These are phyloP conservation scores for Pythium coloratum DNA, from an alignment of 352 stramenopile genomes.

Conservation along the genomic window DNA sequence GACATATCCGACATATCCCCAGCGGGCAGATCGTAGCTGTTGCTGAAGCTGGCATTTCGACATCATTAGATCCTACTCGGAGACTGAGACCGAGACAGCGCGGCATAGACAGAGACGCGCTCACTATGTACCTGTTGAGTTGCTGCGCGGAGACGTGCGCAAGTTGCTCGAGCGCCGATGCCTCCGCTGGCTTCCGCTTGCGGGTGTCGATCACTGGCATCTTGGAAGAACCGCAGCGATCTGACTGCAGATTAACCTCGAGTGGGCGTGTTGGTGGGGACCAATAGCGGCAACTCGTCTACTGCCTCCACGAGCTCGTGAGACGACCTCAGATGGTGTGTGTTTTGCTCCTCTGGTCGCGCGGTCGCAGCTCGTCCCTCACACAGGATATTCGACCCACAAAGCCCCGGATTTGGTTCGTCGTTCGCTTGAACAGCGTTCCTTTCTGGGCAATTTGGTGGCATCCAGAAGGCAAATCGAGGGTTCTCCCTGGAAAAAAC, in stretches of 20 bases:
- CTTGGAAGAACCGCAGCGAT: background rate
- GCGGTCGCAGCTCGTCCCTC: background rate
- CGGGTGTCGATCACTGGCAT: conserved; percentile 31
- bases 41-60: background rate
- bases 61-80: background rate
- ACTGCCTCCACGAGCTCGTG: background rate
- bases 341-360: background rate
- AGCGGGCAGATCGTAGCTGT: background rate
- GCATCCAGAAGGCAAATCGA: conserved; percentile 10
- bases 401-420: background rate
- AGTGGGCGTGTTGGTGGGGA: background rate
- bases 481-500: conserved; percentile 22
- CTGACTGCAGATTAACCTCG: background rate
- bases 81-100: background rate
- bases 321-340: background rate
- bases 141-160: conserved; percentile 17
- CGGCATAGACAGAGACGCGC: background rate
- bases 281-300: background rate
- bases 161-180: conserved; percentile 20
- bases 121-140: conserved; percentile 16
- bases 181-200: conserved; percentile 26
- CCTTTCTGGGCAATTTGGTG: conserved; percentile 4
- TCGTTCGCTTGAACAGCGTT: background rate
- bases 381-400: background rate
- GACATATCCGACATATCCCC: conserved; percentile 9